phyloP scores from a whole-genome alignment of 495 filamentous ascomycete species.

The Podospora pseudocomata region DNA sequence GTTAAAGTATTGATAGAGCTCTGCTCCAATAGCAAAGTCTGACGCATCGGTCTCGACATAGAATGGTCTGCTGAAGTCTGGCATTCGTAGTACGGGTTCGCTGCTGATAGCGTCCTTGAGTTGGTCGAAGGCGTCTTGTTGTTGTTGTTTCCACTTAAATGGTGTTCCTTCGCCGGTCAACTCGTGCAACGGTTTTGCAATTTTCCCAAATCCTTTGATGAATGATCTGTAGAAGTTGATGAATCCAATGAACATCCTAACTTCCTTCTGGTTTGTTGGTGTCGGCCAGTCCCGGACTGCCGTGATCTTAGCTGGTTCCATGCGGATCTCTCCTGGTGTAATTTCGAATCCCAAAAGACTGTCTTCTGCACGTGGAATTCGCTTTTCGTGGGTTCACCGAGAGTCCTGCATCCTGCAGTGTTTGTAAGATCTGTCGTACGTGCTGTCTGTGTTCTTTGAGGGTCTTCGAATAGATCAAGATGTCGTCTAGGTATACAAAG shows the following conservation, averaged over 20 bases:
- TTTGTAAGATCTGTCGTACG: not conserved
- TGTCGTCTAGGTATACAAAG: slow-evolving; percentile 9
- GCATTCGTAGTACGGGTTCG: not conserved
- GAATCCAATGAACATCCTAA: not conserved
- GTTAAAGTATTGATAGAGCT: not conserved
- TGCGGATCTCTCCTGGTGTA: not conserved
- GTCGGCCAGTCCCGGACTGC: not conserved
- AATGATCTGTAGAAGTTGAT: not conserved
- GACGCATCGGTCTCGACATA: not conserved
- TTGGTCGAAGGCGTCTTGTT: not conserved
- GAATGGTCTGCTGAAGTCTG: not conserved
- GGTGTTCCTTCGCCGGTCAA: not conserved
- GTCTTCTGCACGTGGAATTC: not conserved
- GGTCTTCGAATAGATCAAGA: slow-evolving; percentile 7
- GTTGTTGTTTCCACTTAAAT: not conserved
- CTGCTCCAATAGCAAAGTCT: not conserved
- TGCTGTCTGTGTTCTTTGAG: slow-evolving; percentile 1
- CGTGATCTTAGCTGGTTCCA: not conserved
- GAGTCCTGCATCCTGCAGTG: not conserved
- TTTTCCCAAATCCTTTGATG: not conserved
- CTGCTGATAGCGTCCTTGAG: not conserved
- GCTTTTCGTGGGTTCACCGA: not conserved
- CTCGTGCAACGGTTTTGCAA: not conserved
- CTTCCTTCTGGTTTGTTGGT: not conserved
- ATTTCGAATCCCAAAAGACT: not conserved